Base-by-base conservation (phyloP, 257 asterid species). In the Striga asiatica region DNA sequence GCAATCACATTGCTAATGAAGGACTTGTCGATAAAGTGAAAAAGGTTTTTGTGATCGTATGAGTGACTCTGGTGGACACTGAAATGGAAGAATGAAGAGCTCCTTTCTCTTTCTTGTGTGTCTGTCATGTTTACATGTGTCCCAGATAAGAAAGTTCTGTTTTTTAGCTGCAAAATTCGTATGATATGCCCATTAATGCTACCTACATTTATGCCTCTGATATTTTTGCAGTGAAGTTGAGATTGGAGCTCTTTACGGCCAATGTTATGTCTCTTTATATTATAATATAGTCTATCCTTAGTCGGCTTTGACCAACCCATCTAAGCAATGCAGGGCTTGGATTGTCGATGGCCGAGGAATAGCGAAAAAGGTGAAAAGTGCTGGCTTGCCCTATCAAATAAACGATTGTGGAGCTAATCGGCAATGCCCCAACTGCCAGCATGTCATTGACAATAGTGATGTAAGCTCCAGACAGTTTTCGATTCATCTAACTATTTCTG, bases 331-430 rank as follows among this genome's bases (percentile, higher is more conserved):
- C 80, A 88, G 95, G 77, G 56, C 78, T 59, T 92, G 97, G 99
- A 72, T 88, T 22, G 64, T 92, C 11, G 74, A 78, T 50, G 51
- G 87, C 56, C 76, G 80, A 61, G 94, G 85, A 25, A 71, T 92
- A 0, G 97, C 95, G 10, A 64, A 58, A 21, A 88, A 82, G 71
- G 93, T 92, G 55, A 83, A 78, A 66, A 79, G 73, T 73, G 89
- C 88, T n/a, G 71, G 79, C 70, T 34, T 66, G 8, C 80, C 81
- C 1, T 6, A 41, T 57, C 87, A 78, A 64, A 75, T 78, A 67
- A 69, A 83, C 17, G 97, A 85, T 62, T 76, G 79, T 25, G 97
- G 84, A 53, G 94, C 93, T 5, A 76, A 66, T 25, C 60, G 64
- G 3, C 76, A 64, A 63, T 88, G 97, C 73, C 95, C 93, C 50